These are phyloP conservation scores for Phlegmacium glaucopus DNA, from an alignment of 768 basidiomycete species.

Conservation along the genomic window DNA sequence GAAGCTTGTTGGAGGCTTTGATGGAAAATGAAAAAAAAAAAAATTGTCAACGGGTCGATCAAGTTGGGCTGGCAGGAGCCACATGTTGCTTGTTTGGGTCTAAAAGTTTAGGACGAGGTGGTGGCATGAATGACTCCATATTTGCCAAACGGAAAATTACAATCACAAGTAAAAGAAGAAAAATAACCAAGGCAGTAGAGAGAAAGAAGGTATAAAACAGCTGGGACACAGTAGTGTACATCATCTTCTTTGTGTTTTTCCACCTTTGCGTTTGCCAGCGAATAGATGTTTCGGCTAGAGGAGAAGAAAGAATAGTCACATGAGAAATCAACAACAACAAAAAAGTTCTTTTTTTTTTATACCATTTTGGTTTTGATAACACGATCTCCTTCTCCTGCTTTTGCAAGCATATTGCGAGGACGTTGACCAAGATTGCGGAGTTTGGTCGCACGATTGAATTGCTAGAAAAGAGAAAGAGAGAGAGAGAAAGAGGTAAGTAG, in stretches of 20 bases:
- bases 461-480: slow-evolving; percentile 42
- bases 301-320: slow-evolving; percentile 3
- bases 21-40: too few relatives aligned
- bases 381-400: slow-evolving; percentile 88
- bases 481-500: too few relatives aligned
- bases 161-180: too few relatives aligned
- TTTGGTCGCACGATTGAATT: slow-evolving; percentile 75
- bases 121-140: too few relatives aligned
- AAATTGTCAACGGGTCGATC: too few relatives aligned
- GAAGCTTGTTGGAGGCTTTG: too few relatives aligned
- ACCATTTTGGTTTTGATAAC: slow-evolving; percentile 84
- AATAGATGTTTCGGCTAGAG: slow-evolving; percentile 82
- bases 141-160: too few relatives aligned
- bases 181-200: slow-evolving; percentile 5
- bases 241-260: slow-evolving; percentile 79
- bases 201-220: too few relatives aligned
- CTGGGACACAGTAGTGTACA: too few relatives aligned
- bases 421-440: slow-evolving; percentile 87
- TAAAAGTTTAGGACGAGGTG: too few relatives aligned
- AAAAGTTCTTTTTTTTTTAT: slow-evolving; percentile 20
- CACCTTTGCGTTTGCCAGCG: slow-evolving; percentile 79
- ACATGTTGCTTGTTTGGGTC: too few relatives aligned
- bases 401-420: slow-evolving; percentile 81
- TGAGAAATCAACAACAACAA: slow-evolving; percentile 1
- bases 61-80: too few relatives aligned